These are phyloP conservation scores for Ogataea methylovora DNA, from an alignment of 805 yeast genomes.

Conservation along the genomic window DNA sequence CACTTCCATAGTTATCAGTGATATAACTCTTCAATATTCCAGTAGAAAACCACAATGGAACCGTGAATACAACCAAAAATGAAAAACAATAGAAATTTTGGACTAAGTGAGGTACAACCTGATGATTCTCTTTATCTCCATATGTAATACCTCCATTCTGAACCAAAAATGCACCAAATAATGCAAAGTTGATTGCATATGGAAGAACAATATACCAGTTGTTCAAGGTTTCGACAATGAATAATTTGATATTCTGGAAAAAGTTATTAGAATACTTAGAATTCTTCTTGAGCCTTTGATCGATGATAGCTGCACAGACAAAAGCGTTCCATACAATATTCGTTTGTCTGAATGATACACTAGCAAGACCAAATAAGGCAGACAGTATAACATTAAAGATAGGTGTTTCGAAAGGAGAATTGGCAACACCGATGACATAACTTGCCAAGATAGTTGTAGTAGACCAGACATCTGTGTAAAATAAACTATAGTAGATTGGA, in stretches of 20 bases:
- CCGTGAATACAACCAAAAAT: slow-evolving; percentile 56
- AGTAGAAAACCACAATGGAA: slow-evolving; percentile 65
- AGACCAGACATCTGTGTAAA: slow-evolving; percentile 94
- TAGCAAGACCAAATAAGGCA: slow-evolving; percentile 48
- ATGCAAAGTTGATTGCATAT: slow-evolving; percentile 39
- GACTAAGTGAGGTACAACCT: slow-evolving; percentile 59
- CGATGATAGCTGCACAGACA: slow-evolving; percentile 46
- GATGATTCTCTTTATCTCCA: slow-evolving; percentile 88
- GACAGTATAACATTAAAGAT: slow-evolving; percentile 27
- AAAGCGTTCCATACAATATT: slow-evolving; percentile 82
- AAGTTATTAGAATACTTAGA: slow-evolving; percentile 24
- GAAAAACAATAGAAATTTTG: slow-evolving; percentile 75
- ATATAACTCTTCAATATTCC: slow-evolving; percentile 33
- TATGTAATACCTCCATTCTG: slow-evolving; percentile 79
- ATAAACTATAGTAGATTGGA: slow-evolving; percentile 65
- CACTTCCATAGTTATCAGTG: slow-evolving; percentile 20
- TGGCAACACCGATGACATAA: slow-evolving; percentile 37
- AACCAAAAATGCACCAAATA: slow-evolving; percentile 51
- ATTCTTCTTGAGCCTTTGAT: slow-evolving; percentile 34
- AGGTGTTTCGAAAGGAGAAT: slow-evolving; percentile 10
- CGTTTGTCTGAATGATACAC: slow-evolving; percentile 82
- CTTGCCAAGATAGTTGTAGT: slow-evolving; percentile 57
- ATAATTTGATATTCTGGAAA: slow-evolving; percentile 13
- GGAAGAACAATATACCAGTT: slow-evolving; percentile 34
- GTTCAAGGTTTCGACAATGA: slow-evolving; percentile 24